Evolutionary conservation across 805 yeast genomes (phyloP).

Genomic region (Candida sakaeoensis): DNA sequence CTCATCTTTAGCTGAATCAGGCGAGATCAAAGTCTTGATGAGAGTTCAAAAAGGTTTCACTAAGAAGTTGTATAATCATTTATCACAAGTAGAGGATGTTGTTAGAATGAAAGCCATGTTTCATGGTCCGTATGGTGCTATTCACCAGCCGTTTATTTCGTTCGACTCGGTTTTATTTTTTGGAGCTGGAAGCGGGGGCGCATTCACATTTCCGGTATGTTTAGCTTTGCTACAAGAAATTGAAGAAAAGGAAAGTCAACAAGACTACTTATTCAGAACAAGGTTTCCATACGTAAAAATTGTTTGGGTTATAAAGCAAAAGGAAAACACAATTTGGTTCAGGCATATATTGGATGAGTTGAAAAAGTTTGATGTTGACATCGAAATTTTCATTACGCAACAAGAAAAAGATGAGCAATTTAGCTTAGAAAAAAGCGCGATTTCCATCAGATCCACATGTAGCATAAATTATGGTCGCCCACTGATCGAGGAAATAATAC

Average conservation of each 20-base stretch:
- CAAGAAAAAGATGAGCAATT: slow-evolving; percentile 4
- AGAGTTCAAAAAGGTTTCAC: slow-evolving; percentile 44
- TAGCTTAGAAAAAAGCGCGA: slow-evolving; percentile 2
- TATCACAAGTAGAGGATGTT: slow-evolving; percentile 15
- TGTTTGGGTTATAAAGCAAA: slow-evolving; percentile 29
- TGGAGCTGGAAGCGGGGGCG: slow-evolving; percentile 45
- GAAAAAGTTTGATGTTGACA: slow-evolving; percentile 14
- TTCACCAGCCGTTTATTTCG: slow-evolving; percentile 36
- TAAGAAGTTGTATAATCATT: slow-evolving; percentile 24
- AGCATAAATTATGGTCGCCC: slow-evolving; percentile 8
- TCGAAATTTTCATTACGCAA: slow-evolving; percentile 30
- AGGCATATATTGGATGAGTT: slow-evolving; percentile 30
- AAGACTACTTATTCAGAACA: slow-evolving; percentile 34
- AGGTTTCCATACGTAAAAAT: slow-evolving; percentile 21
- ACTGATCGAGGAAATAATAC: background rate
- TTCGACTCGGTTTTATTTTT: slow-evolving; percentile 40
- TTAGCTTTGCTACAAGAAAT: slow-evolving; percentile 33
- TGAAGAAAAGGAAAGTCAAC: slow-evolving; percentile 18
- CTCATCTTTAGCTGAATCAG: slow-evolving; percentile 33
- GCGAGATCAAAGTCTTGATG: slow-evolving; percentile 38
- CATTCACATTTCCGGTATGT: slow-evolving; percentile 45
- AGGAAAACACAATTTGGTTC: slow-evolving; percentile 36
- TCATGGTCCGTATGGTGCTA: slow-evolving; percentile 47
- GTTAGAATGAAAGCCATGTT: slow-evolving; percentile 29
- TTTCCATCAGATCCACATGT: slow-evolving; percentile 1